phyloP scores from a whole-genome alignment of 495 filamentous ascomycete species.

The Tuber magnatum region DNA sequence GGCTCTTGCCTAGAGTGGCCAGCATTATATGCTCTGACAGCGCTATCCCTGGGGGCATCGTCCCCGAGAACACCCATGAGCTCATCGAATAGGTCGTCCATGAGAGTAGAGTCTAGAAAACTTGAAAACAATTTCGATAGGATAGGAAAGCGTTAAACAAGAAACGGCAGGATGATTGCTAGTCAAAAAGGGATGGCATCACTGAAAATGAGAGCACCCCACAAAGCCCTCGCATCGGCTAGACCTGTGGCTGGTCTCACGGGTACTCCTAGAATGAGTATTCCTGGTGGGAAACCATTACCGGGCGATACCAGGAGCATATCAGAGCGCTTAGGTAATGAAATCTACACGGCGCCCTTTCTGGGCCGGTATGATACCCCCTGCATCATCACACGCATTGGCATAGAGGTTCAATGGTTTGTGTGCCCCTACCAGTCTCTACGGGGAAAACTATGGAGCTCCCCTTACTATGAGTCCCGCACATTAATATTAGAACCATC shows the following conservation, averaged over 20 bases:
- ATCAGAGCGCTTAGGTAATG: not conserved
- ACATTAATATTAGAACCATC: not conserved
- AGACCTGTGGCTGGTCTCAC: not conserved
- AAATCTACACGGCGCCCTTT: not conserved
- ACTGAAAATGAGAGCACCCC: not conserved
- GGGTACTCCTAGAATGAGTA: not conserved
- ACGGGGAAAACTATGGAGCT: not conserved
- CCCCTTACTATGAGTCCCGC: not conserved
- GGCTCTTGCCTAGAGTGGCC: not conserved
- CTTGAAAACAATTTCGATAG: not conserved
- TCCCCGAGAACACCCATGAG: constrained; percentile 3
- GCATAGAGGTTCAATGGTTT: no score
- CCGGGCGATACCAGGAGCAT: not conserved
- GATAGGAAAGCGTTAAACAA: not conserved
- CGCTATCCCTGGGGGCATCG: not conserved
- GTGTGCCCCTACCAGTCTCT: not conserved
- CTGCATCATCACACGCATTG: not conserved
- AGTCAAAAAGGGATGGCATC: not conserved
- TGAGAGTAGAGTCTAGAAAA: not conserved
- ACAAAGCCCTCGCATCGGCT: not conserved
- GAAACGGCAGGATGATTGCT: not conserved
- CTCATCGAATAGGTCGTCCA: constrained; percentile 12
- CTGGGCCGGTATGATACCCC: not conserved
- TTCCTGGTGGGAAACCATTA: not conserved
- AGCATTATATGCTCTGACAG: not conserved